Evolutionary conservation across 768 basidiomycete genomes (phyloP), one percentile per base, ranked within the genome.

Genomic region (Agrocybe praecox): DNA sequence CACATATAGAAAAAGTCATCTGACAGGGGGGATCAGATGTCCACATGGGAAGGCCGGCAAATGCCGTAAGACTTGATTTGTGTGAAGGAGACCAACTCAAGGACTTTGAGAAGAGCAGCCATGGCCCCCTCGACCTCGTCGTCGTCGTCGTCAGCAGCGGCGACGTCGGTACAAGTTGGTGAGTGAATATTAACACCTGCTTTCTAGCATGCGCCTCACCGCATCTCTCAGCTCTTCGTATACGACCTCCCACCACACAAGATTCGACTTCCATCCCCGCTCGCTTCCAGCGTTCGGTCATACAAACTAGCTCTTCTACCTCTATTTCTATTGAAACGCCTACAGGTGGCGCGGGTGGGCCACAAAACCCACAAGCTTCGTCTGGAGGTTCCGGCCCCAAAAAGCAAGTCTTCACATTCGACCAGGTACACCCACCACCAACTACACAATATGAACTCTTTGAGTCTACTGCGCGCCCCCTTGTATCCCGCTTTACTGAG

Each of bases 161-260:
- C 89, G 76, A 94, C 92, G 64, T 93, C 92, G 62, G 92, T 95
- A 52, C 92, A 94, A 94, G 93, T 95, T 74, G 93, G 93, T 89
- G 52, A 80, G 93, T 86, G 23, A 22, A 47, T 45, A 21, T 45
- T 40, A 14, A 36, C 12, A 19, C 50, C 46, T 18, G 52, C 17
- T 53, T 34, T 58, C 57, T n/a, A n/a, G n/a, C n/a, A 18, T 44
- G 36, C 36, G 55, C 45, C 47, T 66, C 73, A 60, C 67, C 54
- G 40, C 36, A 23, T 55, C 57, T 32, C 50, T 47, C 59, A 84
- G 96, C 95, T 66, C 80, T 97, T 65, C 89, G 96, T 64, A 95
- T 98, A 62, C 87, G 95, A 58, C 96, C 96, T 24, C 82, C 89
- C 44, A 93, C 93, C 44, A 73, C 81, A 32, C 90, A 96, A 71